Evolutionary conservation across 2,329 filamentous ascomycete genomes (phyloP).

Genomic region (Venturia aucupariae): DNA sequence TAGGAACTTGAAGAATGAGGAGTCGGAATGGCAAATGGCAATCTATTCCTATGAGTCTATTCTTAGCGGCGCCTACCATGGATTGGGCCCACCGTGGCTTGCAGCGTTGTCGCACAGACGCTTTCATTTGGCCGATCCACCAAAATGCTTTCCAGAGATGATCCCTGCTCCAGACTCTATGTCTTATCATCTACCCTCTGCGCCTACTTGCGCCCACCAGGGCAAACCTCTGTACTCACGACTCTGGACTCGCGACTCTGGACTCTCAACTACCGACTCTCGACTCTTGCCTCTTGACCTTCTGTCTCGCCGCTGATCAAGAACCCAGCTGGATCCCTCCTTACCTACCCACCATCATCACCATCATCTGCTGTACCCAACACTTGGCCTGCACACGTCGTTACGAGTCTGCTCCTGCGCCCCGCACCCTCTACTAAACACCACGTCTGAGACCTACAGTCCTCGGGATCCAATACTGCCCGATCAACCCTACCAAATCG

Average conservation of each 20-base stretch:
- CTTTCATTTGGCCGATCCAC: constrained; percentile 1
- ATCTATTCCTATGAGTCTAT: background rate
- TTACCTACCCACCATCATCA: background rate
- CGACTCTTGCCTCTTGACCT: too few relatives aligned
- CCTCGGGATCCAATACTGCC: background rate
- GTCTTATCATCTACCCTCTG: background rate
- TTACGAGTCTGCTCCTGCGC: background rate
- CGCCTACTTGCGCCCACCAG: background rate
- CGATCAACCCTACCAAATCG: too few relatives aligned
- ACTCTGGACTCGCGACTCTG: too few relatives aligned
- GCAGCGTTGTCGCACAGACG: background rate
- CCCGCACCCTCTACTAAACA: background rate
- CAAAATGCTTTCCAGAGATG: background rate
- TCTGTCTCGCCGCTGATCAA: background rate
- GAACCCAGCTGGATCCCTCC: background rate
- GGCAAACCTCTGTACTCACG: too few relatives aligned
- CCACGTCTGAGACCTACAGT: background rate
- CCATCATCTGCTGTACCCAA: background rate
- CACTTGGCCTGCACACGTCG: background rate
- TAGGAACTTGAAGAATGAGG: too few relatives aligned
- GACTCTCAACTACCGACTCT: too few relatives aligned
- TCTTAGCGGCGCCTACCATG: background rate
- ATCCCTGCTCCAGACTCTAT: background rate
- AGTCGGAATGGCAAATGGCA: background rate
- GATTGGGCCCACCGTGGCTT: background rate